A percentile compares a stretch with the other conserved stretches of the same genome.
These are phyloP conservation scores for Magnolia changhungtana DNA, from an alignment of 164 flowering plant species.

Conservation along the genomic window DNA sequence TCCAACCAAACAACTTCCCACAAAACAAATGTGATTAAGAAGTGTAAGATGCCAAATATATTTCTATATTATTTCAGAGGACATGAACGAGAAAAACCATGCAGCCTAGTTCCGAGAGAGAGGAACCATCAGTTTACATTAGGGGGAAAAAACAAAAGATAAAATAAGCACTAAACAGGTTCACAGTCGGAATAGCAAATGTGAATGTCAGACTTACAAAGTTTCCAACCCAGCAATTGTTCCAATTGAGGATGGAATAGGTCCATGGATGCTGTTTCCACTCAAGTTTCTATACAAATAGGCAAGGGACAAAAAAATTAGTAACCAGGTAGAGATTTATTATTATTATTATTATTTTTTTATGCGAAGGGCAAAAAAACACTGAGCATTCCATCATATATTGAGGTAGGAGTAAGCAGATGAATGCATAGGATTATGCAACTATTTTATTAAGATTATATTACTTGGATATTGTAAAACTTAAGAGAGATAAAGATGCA, in stretches of 20 bases:
- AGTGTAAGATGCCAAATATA: too few species aligned
- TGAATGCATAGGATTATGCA: background rate
- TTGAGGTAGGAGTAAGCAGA: too few species aligned
- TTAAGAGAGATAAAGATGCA: background rate
- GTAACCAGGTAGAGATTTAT: background rate
- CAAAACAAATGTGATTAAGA: background rate
- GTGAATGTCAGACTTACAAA: slow-evolving; percentile 48
- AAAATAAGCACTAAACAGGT: too few species aligned
- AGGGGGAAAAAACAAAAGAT: too few species aligned
- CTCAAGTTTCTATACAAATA: slow-evolving; percentile 67
- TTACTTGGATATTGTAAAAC: background rate
- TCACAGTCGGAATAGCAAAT: background rate
- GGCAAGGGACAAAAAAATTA: background rate
- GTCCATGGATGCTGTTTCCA: slow-evolving; percentile 77
- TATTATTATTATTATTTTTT: background rate
- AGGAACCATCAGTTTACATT: background rate
- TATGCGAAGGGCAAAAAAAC: background rate
- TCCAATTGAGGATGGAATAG: slow-evolving; percentile 77
- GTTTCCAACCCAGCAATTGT: slow-evolving; percentile 47
- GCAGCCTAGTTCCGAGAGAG: too few species aligned
- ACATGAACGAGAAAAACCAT: too few species aligned
- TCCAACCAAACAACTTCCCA: background rate
- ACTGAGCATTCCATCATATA: background rate
- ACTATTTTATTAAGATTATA: background rate
- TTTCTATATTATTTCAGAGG: too few species aligned